Percentiles rank a stretch among this genome's conserved stretches.
Conservation (phyloP, 140 eudicot genomes). For the Senecio squalidus region DNA sequence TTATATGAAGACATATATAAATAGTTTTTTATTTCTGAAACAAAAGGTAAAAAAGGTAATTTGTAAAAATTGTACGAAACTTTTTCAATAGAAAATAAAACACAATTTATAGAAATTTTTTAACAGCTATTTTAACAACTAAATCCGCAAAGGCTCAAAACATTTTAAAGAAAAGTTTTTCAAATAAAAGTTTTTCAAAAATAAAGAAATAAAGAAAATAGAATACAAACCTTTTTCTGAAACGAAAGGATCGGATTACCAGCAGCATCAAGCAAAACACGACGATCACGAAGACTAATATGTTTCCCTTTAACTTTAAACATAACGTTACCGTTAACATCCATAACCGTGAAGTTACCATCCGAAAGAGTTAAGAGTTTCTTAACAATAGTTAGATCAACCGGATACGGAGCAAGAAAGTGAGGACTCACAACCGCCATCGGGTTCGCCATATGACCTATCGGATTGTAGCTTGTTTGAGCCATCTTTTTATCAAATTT, state of each 20-base stretch:
- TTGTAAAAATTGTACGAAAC: too few species aligned
- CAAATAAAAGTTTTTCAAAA: neutral
- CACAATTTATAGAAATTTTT: too few species aligned
- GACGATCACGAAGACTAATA: constrained; percentile 48
- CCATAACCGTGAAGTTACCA: constrained; percentile 55
- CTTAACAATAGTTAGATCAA: constrained; percentile 45
- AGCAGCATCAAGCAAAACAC: constrained; percentile 57
- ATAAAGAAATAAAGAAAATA: neutral
- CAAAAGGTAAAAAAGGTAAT: too few species aligned
- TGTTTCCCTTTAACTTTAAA: constrained; percentile 51
- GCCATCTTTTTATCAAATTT: constrained; percentile 3
- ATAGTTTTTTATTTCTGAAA: too few species aligned
- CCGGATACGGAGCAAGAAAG: constrained; percentile 52
- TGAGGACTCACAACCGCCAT: constrained; percentile 38
- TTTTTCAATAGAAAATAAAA: too few species aligned
- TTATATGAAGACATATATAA: too few species aligned
- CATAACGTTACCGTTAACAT: constrained; percentile 50
- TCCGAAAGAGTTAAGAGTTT: constrained; percentile 42
- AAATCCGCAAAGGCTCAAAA: too few species aligned
- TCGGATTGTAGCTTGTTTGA: constrained; percentile 14
- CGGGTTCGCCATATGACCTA: constrained; percentile 1
- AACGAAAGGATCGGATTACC: constrained; percentile 47
- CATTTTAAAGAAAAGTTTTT: too few species aligned
- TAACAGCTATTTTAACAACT: too few species aligned
- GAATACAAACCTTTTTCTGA: constrained; percentile 42